Conservation (phyloP, 192 early-diverging fungal species). For the Phlyctochytrium arcticum region DNA sequence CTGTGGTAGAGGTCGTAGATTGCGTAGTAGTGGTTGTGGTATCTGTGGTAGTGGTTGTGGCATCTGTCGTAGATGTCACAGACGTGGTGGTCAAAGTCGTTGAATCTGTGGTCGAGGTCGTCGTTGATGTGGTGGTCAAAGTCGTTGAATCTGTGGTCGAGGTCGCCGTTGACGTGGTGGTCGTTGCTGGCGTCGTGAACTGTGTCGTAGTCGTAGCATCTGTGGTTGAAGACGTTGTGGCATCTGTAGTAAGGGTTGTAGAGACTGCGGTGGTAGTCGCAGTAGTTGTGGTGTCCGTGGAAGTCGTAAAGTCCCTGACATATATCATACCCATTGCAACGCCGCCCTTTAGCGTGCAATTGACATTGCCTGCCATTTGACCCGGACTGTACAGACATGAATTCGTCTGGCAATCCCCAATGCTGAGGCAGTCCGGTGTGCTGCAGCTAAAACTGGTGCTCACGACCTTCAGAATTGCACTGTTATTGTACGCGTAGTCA, state of each 20-base stretch:
- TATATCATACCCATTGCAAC: slow-evolving; percentile 1
- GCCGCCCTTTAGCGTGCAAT: not conserved
- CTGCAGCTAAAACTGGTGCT: not conserved
- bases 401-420: slow-evolving; percentile 1
- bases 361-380: slow-evolving; percentile 5
- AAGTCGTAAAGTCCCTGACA: not conserved
- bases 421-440: slow-evolving; percentile 1
- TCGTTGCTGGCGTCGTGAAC: no score
- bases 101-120: no score
- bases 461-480: not conserved
- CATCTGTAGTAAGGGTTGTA: not conserved
- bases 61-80: no score
- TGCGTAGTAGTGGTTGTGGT: not conserved
- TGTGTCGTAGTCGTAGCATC: no score
- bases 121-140: no score
- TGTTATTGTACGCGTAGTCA: not conserved
- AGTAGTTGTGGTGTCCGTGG: not conserved
- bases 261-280: not conserved
- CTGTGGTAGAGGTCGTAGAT: not conserved
- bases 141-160: no score
- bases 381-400: not conserved
- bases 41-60: not conserved
- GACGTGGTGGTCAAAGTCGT: no score
- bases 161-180: no score
- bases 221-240: not conserved